A percentile compares a stretch with the other conserved stretches of the same genome.
Conservation (phyloP, 257 asterid genomes). For the Coffea eugenioides region DNA sequence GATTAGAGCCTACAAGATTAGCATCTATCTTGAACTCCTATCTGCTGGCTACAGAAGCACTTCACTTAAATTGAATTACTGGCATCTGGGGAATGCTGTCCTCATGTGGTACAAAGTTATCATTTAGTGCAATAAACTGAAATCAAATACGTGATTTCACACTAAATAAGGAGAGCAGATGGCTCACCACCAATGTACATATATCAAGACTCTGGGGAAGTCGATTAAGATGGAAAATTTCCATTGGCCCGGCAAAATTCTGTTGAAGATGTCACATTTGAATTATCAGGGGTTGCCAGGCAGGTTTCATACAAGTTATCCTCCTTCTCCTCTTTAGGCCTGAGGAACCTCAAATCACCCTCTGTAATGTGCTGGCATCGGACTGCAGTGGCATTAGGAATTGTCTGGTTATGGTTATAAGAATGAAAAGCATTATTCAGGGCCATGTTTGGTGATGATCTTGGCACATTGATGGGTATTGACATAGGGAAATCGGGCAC, state of each 20-base stretch:
- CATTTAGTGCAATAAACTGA: background rate
- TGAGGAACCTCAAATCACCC: slow-evolving; percentile 26
- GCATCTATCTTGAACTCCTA: slow-evolving; percentile 9
- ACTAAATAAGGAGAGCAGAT: background rate
- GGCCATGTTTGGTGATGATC: slow-evolving; percentile 22
- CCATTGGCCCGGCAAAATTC: slow-evolving; percentile 11
- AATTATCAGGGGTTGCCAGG: slow-evolving; percentile 27
- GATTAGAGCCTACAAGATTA: slow-evolving; percentile 1
- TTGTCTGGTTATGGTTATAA: slow-evolving; percentile 22
- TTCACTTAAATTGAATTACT: background rate
- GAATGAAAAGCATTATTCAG: slow-evolving; percentile 26
- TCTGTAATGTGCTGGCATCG: slow-evolving; percentile 33
- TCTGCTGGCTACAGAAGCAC: slow-evolving; percentile 5
- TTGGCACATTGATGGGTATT: slow-evolving; percentile 26
- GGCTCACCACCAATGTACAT: background rate
- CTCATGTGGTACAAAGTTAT: background rate
- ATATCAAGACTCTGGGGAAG: background rate
- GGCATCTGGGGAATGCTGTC: background rate
- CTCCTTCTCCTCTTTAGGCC: slow-evolving; percentile 56
- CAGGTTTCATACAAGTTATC: slow-evolving; percentile 30
- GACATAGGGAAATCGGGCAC: slow-evolving; percentile 34
- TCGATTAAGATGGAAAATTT: slow-evolving; percentile 22
- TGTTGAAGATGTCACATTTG: slow-evolving; percentile 35
- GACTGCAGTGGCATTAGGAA: slow-evolving; percentile 5
- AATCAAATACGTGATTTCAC: background rate